A percentile compares a stretch with the other conserved stretches of the same genome.
Evolutionary conservation across 805 yeast species (phyloP).

Genomic region (Candida dajiaensis): DNA sequence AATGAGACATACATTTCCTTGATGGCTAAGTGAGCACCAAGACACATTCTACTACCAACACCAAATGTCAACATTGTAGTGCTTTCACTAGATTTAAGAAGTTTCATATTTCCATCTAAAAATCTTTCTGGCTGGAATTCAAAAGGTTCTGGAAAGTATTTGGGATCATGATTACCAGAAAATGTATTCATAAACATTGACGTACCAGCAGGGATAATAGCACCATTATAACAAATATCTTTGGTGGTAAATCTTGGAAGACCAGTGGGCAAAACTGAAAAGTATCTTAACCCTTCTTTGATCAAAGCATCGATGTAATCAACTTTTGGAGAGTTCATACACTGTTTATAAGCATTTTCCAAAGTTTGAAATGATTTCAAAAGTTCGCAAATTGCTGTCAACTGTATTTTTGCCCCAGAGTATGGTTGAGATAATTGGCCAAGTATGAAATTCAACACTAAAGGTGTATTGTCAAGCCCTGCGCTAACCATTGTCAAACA

Average conservation of each 20-base stretch:
- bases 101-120: conserved; percentile 28
- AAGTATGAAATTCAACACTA: conserved; percentile 53
- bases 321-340: conserved; percentile 30
- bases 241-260: conserved; percentile 58
- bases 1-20: conserved; percentile 58
- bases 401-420: conserved; percentile 35
- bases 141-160: conserved; percentile 36
- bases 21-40: conserved; percentile 59
- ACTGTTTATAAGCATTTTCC: conserved; percentile 30
- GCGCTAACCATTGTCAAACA: conserved; percentile 77
- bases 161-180: conserved; percentile 62
- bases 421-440: conserved; percentile 49
- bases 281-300: conserved; percentile 55
- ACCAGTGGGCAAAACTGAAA: conserved; percentile 61
- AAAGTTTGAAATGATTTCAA: conserved; percentile 27
- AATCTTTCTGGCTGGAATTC: conserved; percentile 50
- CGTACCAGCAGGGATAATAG: conserved; percentile 49
- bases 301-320: conserved; percentile 51
- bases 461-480: conserved; percentile 67
- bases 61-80: conserved; percentile 53
- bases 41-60: conserved; percentile 66
- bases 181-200: conserved; percentile 59
- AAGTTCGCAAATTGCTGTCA: conserved; percentile 37
- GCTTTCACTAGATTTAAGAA: conserved; percentile 6
- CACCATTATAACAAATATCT: conserved; percentile 34